These are phyloP conservation scores for Beauveria caledonica DNA, from an alignment of 2,329 filamentous ascomycete species.

Conservation along the genomic window DNA sequence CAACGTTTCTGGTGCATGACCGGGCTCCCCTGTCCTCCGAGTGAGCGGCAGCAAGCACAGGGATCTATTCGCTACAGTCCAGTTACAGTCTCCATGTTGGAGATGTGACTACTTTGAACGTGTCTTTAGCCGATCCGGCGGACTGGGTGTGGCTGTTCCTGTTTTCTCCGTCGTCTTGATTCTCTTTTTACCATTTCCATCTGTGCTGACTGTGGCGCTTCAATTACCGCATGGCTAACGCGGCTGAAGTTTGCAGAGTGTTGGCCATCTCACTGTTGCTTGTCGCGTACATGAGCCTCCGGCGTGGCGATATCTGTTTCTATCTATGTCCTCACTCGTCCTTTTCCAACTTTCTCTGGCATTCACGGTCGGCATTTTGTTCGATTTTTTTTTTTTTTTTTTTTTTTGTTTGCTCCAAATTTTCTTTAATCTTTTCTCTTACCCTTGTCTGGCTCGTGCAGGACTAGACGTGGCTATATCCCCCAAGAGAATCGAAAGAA, in stretches of 20 bases:
- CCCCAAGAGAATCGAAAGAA: too few species aligned
- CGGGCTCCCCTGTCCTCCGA: neutral
- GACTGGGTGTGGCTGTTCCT: neutral
- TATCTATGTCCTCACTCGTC: too few species aligned
- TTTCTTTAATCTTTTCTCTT: too few species aligned
- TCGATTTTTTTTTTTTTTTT: too few species aligned
- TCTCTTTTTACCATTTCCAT: neutral
- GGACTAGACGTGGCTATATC: too few species aligned
- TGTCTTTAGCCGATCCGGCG: neutral
- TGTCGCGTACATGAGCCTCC: too few species aligned
- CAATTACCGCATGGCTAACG: neutral
- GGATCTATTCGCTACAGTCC: neutral
- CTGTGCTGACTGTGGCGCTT: neutral
- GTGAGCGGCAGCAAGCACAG: neutral
- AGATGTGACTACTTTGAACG: slow-evolving; percentile 10
- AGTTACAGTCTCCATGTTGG: neutral
- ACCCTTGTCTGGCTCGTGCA: too few species aligned
- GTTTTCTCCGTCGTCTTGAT: neutral
- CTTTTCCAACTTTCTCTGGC: too few species aligned
- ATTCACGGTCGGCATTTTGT: too few species aligned
- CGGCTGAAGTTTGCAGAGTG: neutral
- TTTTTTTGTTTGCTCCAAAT: too few species aligned
- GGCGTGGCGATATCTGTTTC: too few species aligned
- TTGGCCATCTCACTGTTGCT: neutral
- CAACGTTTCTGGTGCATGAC: neutral